Base-by-base conservation (phyloP, 1,139 yeast species). In the Kazachstania sp. region DNA sequence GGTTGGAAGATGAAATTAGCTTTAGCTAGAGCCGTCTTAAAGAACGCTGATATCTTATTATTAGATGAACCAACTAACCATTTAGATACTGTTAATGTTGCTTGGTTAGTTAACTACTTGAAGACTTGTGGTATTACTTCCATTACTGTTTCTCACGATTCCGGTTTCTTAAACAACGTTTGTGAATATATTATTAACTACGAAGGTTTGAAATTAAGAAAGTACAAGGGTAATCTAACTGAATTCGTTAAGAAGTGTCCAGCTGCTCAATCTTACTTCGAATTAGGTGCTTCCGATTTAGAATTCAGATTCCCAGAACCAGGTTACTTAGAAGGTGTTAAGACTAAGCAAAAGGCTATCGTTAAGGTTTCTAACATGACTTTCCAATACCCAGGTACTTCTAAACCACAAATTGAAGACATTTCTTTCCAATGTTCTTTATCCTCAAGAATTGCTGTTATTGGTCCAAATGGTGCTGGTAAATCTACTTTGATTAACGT, bases 1-100 rank as follows among this genome's bases (percentile, higher is more conserved):
- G 98, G 98, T 82, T 92, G 98, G 98, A 92, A 92, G 83, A 92
- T 92, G 98, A 92, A 92, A 79, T 83, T 92, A 73, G 98, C 97
- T 70, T 81, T 92, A 69, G 97, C 97, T 64, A 86, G 97, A 78
- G 98, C 98, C 69, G 97, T 92, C 71, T 85, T 92, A 77, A 86
- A 86, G 81, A 88, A 88, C 76, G 97, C 97, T 66, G 97, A 92
- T 75, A 92, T 92, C 70, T 80, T 92, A 74, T 81, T 92, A 73
- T 83, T 92, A 72, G 98, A 92, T 81, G 98, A 92, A 81, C 98
- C 98, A 78, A 92, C 98, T 71, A 92, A 92, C 84, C 98, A 92
- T 79, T 86, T 92, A 84, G 98, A 92, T 78, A 90, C 95, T 66
- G 95, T 87, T 65, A 92, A 92, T 75, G 97, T 92, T 68, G 95